A percentile compares a stretch with the other conserved stretches of the same genome.
Conservation (phyloP, 2,329 filamentous ascomycete species). For the Falciphora oryzae region DNA sequence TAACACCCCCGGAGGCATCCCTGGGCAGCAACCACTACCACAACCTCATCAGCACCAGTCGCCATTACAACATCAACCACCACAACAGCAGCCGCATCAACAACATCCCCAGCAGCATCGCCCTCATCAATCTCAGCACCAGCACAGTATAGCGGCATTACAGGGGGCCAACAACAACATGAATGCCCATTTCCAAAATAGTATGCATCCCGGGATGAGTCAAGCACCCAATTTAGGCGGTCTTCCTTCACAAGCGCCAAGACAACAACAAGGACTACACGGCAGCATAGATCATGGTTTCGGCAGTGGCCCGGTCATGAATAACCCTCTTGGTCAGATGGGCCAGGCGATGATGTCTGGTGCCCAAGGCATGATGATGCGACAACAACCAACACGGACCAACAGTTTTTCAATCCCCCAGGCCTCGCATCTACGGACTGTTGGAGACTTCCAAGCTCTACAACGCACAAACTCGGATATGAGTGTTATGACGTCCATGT, state of each 20-base stretch:
- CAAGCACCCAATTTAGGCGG: slow-evolving; percentile 8
- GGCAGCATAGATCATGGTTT: slow-evolving; percentile 7
- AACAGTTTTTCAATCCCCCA: slow-evolving; percentile 34
- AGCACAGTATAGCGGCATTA: slow-evolving; percentile 27
- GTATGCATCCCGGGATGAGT: slow-evolving; percentile 7
- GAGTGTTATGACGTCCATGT: slow-evolving; percentile 24
- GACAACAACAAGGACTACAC: slow-evolving; percentile 20
- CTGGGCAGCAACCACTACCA: slow-evolving; percentile 12
- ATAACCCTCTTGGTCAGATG: slow-evolving; percentile 5
- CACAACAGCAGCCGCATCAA: slow-evolving; percentile 25
- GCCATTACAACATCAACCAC: slow-evolving; percentile 25
- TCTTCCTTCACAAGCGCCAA: not conserved
- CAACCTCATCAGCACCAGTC: slow-evolving; percentile 25
- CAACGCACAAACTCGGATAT: slow-evolving; percentile 39
- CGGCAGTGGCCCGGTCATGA: slow-evolving; percentile 12
- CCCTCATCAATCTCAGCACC: slow-evolving; percentile 19
- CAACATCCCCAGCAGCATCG: slow-evolving; percentile 17
- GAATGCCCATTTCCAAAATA: slow-evolving; percentile 7
- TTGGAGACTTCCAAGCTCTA: slow-evolving; percentile 44
- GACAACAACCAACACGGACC: slow-evolving; percentile 30
- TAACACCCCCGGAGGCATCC: slow-evolving; percentile 18
- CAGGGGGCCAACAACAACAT: slow-evolving; percentile 22
- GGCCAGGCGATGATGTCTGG: slow-evolving; percentile 14
- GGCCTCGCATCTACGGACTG: slow-evolving; percentile 33
- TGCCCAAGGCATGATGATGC: slow-evolving; percentile 22